Evolutionary conservation across 176 grass and related monocot species (phyloP).

Genomic region (Phragmites australis): DNA sequence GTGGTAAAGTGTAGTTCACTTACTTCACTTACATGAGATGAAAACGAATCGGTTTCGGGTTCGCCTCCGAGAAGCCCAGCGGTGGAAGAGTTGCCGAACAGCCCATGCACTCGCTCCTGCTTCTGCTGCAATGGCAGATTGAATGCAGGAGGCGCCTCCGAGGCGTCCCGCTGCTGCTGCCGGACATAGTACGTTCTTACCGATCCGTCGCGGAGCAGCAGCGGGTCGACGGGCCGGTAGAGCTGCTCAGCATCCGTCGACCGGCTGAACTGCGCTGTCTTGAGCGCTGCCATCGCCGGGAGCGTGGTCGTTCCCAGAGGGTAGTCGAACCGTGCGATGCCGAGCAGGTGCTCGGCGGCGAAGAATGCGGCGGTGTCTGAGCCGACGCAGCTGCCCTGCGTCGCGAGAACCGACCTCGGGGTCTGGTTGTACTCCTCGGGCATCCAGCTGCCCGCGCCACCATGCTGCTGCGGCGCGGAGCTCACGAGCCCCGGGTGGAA

Average conservation of each 20-base stretch:
- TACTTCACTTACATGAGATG: constrained; percentile 39
- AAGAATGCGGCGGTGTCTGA: constrained; percentile 53
- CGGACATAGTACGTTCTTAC: constrained; percentile 58
- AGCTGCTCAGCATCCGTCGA: neutral
- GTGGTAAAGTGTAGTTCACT: neutral
- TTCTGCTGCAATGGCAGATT: constrained; percentile 36
- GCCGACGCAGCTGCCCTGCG: constrained; percentile 42
- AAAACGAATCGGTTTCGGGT: constrained; percentile 19
- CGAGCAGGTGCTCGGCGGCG: constrained; percentile 51
- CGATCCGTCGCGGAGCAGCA: constrained; percentile 30
- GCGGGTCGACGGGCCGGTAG: constrained; percentile 1
- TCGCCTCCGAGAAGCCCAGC: constrained; percentile 19
- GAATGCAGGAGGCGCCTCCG: neutral
- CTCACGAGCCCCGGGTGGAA: constrained; percentile 24
- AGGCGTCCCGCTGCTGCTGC: constrained; percentile 19
- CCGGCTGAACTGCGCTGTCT: neutral
- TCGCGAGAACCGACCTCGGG: constrained; percentile 1
- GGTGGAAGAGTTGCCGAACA: constrained; percentile 12
- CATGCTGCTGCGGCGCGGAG: constrained; percentile 22
- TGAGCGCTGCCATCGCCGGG: neutral
- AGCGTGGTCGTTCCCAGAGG: neutral
- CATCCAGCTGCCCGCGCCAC: neutral
- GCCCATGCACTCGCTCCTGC: constrained; percentile 3
- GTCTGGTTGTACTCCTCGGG: constrained; percentile 25
- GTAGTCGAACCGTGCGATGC: constrained; percentile 22